Base-by-base conservation (phyloP, 1,284 basidiomycete species). In the Malassezia yamatoensis region DNA sequence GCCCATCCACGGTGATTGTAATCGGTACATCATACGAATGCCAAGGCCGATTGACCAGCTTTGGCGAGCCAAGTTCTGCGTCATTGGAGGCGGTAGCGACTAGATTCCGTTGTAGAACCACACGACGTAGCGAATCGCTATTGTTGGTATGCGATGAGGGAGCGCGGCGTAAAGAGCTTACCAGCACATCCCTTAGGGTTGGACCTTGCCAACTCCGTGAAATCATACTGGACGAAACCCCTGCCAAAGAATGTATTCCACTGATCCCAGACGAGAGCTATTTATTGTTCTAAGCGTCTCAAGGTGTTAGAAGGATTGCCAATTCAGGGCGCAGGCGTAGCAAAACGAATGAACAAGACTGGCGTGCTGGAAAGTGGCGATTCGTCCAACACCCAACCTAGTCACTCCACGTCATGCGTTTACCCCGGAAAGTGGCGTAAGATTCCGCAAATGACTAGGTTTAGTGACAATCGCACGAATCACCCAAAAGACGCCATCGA, bases 71-170 rank as follows among this genome's bases (percentile, higher is more conserved):
- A 29, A 29, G 24, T 7, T 29, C 24, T 29, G 24, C 4, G 24
- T 18, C 42, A 29, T 47, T 49, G 5, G 47, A 16, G 0, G 49
- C 34, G 3, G 50, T 46, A 2, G 24, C 15, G 2, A 53, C 34
- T 18, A 44, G 33, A 34, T 58, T 58, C 9, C 55, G 55, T 21
- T 58, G 51, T 8, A 58, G 49, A 6, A 58, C 55, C 8, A 52
- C 39, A 12, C 55, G 55, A 13, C 55, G 50, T 8, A 58, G 46
- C 15, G 55, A 58, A 12, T 58, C 55, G 18, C 55, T 34, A 10
- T 46, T 46, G 16, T 53, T 49, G 11, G 55, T 10, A 6, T 52
- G 51, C 11, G 32, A 21, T 4, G 54, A 12, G 5, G 55, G 55
- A 3, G 51, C 34, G 10, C 55, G 43, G 13, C 55, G 50, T 7